Percentiles rank a stretch among this genome's conserved stretches.
phyloP scores from a whole-genome alignment of 306 rosid genomes.

The Prunus mume region DNA sequence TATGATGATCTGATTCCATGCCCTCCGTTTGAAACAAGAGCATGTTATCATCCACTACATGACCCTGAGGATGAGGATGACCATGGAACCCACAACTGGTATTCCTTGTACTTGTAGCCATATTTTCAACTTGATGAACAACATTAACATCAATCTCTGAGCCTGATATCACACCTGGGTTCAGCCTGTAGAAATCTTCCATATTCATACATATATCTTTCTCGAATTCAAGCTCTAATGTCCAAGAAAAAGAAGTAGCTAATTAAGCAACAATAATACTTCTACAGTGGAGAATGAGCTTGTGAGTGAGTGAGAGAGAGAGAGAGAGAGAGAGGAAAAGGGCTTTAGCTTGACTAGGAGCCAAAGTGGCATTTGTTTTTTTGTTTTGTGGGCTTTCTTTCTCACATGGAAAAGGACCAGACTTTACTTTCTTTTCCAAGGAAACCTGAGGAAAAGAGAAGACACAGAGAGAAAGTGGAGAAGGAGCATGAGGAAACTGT shows the following conservation, averaged over 20 bases:
- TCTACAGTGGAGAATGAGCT: no score
- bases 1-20: constrained; percentile 20
- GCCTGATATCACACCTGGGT: constrained; percentile 9
- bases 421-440: constrained; percentile 22
- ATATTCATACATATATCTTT: neutral
- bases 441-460: constrained; percentile 7
- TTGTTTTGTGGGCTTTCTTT: neutral
- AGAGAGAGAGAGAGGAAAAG: neutral
- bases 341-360: neutral
- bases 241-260: no score
- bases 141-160: constrained; percentile 9
- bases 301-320: neutral
- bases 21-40: neutral
- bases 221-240: no score
- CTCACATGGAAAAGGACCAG: neutral
- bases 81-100: constrained; percentile 27
- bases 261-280: no score
- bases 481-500: constrained; percentile 3
- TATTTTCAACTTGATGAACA: constrained; percentile 9
- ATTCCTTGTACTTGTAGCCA: constrained; percentile 3
- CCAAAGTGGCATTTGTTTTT: neutral
- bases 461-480: neutral
- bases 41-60: constrained; percentile 17
- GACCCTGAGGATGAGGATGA: neutral
- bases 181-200: constrained; percentile 21